Percentiles rank a stretch among this genome's conserved stretches.
phyloP scores from a whole-genome alignment of 2,329 filamentous ascomycete species.

The Cercospora sp. region DNA sequence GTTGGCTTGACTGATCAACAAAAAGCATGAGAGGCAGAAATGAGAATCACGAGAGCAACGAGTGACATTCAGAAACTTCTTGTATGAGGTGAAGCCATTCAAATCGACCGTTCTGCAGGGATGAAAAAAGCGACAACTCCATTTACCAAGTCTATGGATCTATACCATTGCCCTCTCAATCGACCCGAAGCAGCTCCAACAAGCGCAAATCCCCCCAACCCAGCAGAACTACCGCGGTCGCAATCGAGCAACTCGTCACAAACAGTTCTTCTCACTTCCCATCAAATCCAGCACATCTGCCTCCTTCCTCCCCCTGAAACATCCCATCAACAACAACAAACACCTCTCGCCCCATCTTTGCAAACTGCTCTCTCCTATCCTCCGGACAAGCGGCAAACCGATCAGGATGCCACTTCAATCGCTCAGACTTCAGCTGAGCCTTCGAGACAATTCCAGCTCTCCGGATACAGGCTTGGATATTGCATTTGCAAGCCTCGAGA shows the following conservation, averaged over 20 bases:
- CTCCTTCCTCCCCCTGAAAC: neutral
- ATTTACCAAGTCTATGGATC: neutral
- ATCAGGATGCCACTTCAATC: constrained; percentile 17
- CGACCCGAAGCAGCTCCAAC: neutral
- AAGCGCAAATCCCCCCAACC: neutral
- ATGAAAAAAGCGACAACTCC: neutral
- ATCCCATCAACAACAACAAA: constrained; percentile 23
- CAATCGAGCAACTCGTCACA: neutral
- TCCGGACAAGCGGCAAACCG: constrained; percentile 15
- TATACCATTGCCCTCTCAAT: neutral
- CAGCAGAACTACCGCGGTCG: neutral
- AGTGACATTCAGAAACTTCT: neutral
- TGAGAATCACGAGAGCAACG: neutral
- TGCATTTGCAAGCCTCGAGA: neutral
- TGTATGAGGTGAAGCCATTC: neutral
- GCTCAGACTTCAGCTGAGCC: constrained; percentile 1
- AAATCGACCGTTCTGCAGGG: no score
- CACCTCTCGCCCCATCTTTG: constrained; percentile 19
- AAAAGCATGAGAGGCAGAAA: neutral
- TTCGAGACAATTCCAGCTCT: neutral
- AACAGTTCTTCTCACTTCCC: neutral
- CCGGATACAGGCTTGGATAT: neutral
- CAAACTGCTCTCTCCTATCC: neutral
- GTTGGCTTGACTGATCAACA: neutral
- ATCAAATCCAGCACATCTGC: neutral